Evolutionary conservation across 306 rosid genomes (phyloP), one percentile per base, ranked within the genome.

Genomic region (Comarum palustre): DNA sequence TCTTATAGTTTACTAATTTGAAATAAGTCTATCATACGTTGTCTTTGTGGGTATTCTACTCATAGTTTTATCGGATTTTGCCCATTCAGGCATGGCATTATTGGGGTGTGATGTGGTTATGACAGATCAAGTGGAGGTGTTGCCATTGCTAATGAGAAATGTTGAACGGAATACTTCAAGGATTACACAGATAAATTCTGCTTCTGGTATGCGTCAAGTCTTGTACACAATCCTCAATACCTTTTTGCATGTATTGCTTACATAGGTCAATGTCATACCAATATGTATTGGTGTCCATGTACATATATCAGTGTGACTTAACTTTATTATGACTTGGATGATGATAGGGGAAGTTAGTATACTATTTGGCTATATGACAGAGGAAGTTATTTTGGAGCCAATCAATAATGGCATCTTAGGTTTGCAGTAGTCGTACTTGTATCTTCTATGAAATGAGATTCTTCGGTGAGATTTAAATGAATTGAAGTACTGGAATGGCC

Each of bases 121-220:
- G 59, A 91, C 98, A 36, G 96, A 94, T 75, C 98, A 94, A 88
- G 85, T 80, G 54, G 98, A 94, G 83, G 94, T 91, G 39, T 81
- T 94, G 85, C 94, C 97, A 3, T 80, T 94, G 55, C 79, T 91
- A 20, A 74, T 82, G 77, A 87, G 98, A 80, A 94, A 94, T 48
- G 83, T 89, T 16, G 98, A 94, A 61, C 88, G 96, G n/a, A 94
- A 94, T 82, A 84, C 86, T 73, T 92, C 98, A 74, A 85, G 91
- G 77, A 79, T 91, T 74, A 63, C 80, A 80, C 97, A 94, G 83
- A 80, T 79, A 82, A 88, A 84, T 79, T 82, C 96, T 73, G 81
- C 80, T 68, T 74, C 80, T 57, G 90, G 90, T 92, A 31, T 59
- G 82, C 66, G 79, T 55, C 66, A 25, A 59, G 76, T 72, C 70